Evolutionary conservation across 129 eudicot species (phyloP).

Genomic region (Heracleum sosnowskyi): DNA sequence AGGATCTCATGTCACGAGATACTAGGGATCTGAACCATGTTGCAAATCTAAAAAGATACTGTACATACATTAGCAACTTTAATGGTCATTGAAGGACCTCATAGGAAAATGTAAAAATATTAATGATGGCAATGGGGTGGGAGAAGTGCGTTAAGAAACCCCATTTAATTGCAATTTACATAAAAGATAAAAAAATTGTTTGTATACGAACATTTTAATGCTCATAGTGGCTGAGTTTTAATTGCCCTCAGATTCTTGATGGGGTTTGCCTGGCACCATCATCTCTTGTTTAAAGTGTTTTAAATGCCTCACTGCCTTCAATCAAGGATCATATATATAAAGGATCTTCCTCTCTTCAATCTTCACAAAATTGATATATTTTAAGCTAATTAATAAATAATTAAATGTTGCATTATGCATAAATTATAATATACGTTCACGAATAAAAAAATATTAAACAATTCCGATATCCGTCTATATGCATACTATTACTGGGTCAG

Average conservation of each 20-base stretch:
- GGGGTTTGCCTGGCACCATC: slow-evolving; percentile 11
- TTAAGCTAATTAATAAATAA: too few species aligned
- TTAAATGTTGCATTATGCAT: too few species aligned
- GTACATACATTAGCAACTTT: slow-evolving; percentile 4
- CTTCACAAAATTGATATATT: background rate
- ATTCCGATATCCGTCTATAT: too few species aligned
- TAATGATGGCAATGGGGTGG: slow-evolving; percentile 3
- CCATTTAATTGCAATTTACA: slow-evolving; percentile 16
- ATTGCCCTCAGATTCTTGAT: slow-evolving; percentile 9
- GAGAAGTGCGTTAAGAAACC: slow-evolving; percentile 5
- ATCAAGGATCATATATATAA: background rate
- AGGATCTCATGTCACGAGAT: slow-evolving; percentile 1
- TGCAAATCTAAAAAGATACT: slow-evolving; percentile 2
- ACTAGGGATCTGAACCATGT: slow-evolving; percentile 6
- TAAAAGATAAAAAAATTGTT: background rate
- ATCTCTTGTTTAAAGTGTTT: background rate
- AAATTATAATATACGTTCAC: too few species aligned
- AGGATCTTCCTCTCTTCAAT: background rate
- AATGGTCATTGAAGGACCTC: slow-evolving; percentile 11
- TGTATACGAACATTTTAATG: background rate
- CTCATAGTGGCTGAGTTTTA: background rate
- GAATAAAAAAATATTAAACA: too few species aligned
- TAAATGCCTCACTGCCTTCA: background rate
- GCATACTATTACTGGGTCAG: too few species aligned
- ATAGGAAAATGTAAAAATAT: slow-evolving; percentile 21